phyloP scores from a whole-genome alignment of 2,329 filamentous ascomycete species.

The Fusarium robinianum region DNA sequence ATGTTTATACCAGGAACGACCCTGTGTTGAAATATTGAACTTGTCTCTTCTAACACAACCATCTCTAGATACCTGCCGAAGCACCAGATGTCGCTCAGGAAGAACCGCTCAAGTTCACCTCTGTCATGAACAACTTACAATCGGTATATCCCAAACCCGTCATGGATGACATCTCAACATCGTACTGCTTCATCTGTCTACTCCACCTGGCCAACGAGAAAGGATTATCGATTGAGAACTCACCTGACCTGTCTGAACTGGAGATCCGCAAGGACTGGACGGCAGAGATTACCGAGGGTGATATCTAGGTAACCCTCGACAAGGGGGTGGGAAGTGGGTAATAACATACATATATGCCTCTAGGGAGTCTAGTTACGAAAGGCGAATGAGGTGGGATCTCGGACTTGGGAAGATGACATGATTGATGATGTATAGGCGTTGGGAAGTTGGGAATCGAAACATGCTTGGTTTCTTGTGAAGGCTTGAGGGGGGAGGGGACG shows the following conservation, averaged over 20 bases:
- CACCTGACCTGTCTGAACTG: slow-evolving; percentile 61
- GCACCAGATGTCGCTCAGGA: slow-evolving; percentile 41
- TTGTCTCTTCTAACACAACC: slow-evolving; percentile 16
- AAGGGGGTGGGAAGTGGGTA: not conserved
- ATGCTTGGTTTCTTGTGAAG: too few relatives aligned
- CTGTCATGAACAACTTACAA: slow-evolving; percentile 88
- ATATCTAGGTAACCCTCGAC: slow-evolving; percentile 29
- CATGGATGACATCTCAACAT: slow-evolving; percentile 95
- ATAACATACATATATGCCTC: too few relatives aligned
- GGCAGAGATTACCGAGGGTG: slow-evolving; percentile 57
- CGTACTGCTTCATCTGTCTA: slow-evolving; percentile 88
- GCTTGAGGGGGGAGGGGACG: too few relatives aligned
- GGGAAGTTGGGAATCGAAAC: too few relatives aligned
- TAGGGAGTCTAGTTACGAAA: too few relatives aligned
- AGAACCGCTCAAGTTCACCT: slow-evolving; percentile 78
- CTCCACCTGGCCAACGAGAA: slow-evolving; percentile 93
- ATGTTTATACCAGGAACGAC: slow-evolving; percentile 36
- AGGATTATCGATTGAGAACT: slow-evolving; percentile 75
- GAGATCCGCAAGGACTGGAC: slow-evolving; percentile 66
- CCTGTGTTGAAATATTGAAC: not conserved
- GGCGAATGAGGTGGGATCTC: too few relatives aligned
- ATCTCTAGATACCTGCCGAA: slow-evolving; percentile 28
- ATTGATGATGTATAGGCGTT: too few relatives aligned
- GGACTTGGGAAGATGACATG: too few relatives aligned
- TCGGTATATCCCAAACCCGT: slow-evolving; percentile 81